Conservation (phyloP, 2,329 filamentous ascomycete species). For the Cadophora malorum region DNA sequence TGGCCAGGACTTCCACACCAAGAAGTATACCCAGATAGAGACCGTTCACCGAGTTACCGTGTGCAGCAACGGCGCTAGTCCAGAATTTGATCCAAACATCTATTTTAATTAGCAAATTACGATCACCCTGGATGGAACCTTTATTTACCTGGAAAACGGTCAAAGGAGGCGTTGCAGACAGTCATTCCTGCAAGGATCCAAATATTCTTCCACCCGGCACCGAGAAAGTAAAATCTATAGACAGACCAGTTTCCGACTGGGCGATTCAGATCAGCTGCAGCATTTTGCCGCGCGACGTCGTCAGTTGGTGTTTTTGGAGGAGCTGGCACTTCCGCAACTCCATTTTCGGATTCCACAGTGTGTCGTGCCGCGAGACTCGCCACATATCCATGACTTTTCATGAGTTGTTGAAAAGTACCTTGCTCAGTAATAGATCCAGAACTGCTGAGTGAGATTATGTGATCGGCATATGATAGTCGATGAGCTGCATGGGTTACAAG, state of each 20-base stretch:
- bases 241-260: constrained; percentile 33
- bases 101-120: constrained; percentile 11
- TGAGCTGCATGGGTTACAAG: constrained; percentile 46
- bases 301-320: constrained; percentile 14
- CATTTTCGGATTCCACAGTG: constrained; percentile 22
- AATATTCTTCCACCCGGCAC: constrained; percentile 28
- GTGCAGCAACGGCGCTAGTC: constrained; percentile 42
- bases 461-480: constrained; percentile 33
- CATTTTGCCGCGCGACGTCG: constrained; percentile 29
- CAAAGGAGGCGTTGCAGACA: constrained; percentile 27
- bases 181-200: constrained; percentile 26
- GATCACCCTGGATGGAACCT: background rate
- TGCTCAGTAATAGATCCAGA: constrained; percentile 45
- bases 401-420: constrained; percentile 33
- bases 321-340: constrained; percentile 10
- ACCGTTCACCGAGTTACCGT: constrained; percentile 36
- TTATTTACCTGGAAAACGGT: constrained; percentile 31
- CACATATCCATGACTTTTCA: constrained; percentile 31
- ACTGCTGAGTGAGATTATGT: constrained; percentile 45
- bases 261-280: constrained; percentile 31
- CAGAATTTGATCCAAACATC: constrained; percentile 53
- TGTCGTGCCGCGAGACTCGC: constrained; percentile 30
- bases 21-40: constrained; percentile 36
- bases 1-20: constrained; percentile 37
- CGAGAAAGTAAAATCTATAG: constrained; percentile 35